These are phyloP conservation scores for Fraxinus angustifolia DNA, from an alignment of 305 asterid genomes.

Conservation along the genomic window DNA sequence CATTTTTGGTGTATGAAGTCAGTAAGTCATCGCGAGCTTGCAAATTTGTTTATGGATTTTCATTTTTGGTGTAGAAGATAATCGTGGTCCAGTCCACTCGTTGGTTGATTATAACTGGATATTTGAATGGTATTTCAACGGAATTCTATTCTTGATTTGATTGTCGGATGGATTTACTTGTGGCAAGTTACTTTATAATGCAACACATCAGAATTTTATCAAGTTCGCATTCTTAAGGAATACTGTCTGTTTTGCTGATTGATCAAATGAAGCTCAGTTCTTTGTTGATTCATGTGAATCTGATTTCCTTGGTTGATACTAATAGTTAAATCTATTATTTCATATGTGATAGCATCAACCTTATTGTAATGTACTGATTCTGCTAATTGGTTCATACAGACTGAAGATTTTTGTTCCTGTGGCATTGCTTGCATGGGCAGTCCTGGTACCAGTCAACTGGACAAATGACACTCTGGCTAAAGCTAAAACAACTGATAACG, in stretches of 20 bases:
- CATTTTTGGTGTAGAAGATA: not conserved
- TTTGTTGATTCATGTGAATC: not conserved
- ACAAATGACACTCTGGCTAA: slow-evolving; percentile 67
- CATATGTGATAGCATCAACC: not conserved
- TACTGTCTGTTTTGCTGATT: not conserved
- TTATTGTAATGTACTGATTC: slow-evolving; percentile 19
- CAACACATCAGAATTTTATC: not conserved
- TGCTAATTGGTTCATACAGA: slow-evolving; percentile 41
- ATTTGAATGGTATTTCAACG: not conserved
- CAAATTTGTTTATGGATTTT: not conserved
- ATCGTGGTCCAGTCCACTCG: not conserved
- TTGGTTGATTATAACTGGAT: not conserved
- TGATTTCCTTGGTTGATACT: not conserved
- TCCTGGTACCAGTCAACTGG: slow-evolving; percentile 94
- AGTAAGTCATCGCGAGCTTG: not conserved
- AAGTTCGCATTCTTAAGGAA: not conserved
- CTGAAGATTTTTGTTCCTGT: slow-evolving; percentile 88
- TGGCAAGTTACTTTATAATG: not conserved
- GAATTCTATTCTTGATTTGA: not conserved
- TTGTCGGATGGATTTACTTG: not conserved
- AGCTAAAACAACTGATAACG: slow-evolving; percentile 24
- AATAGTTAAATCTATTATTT: not conserved
- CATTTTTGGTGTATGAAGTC: not conserved
- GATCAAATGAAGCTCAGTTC: not conserved
- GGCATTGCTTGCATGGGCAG: slow-evolving; percentile 70